Base-by-base conservation (phyloP, 163 green algal species). In the Prototheca wickerhamii region DNA sequence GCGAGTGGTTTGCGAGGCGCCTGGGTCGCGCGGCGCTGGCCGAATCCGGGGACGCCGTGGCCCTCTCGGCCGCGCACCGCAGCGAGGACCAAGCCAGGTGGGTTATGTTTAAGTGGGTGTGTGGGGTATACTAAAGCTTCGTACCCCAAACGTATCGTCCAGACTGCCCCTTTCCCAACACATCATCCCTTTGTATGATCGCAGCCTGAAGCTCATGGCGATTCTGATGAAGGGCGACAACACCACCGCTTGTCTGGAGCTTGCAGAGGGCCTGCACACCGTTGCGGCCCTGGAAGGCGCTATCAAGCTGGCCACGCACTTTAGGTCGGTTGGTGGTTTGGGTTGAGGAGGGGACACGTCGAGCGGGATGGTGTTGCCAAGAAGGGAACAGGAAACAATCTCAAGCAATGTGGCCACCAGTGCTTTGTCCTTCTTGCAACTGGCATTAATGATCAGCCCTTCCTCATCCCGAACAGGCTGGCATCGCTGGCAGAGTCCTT, bases 231-330 rank as follows among this genome's bases (percentile, higher is more conserved):
- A 54, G 23, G 57, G 42, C 2, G 71, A 84, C 43, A 67, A 62
- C 8, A 50, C 76, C 25, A 67, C 60, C 12, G 74, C 75, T 5
- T 81, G 79, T 0, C 63, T 86, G 60, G 78, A 87, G 61, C 42
- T 80, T 21, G 83, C 78, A 4, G 43, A 32, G 17, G 44, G 61
- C 26, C 68, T 91, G 59, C 57, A 76, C 51, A 60, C 63, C n/a
- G 59, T 65, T 25, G 70, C 53, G 3, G 74, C 66, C 26, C 44
- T 89, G 21, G 64, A 88, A 31, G 85, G 83, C 20, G 77, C 79
- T 0, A 55, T 85, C 20, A 81, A 74, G 63, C 73, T 88, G 53
- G 77, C 79, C 57, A 82, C 76, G 64, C 72, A 82, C 66, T 63
- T 74, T 58, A 64, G 60, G 70, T 80, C 25, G 4, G 35, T 28